phyloP scores from a whole-genome alignment of 495 filamentous ascomycete species.

The Physcia stellaris region DNA sequence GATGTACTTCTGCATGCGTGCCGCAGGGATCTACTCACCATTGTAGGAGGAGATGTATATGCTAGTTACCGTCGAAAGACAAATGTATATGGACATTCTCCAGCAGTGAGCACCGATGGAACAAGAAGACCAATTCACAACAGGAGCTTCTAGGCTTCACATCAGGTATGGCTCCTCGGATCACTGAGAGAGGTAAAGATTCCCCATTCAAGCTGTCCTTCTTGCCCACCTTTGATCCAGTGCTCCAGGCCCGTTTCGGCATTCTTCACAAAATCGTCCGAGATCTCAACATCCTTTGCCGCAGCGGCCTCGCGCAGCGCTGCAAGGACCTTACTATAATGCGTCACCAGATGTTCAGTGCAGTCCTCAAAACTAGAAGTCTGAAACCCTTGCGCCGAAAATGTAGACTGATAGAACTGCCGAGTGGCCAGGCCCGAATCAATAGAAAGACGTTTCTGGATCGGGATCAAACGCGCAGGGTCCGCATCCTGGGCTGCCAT shows the following conservation, averaged over 20 bases:
- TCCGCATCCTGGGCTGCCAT: conserved; percentile 6
- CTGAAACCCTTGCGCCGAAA: conserved; percentile 4
- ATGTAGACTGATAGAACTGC: conserved; percentile 5
- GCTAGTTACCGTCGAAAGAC: too few relatives aligned
- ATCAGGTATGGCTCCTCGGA: too few relatives aligned
- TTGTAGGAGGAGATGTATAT: too few relatives aligned
- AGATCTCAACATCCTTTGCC: conserved; percentile 2
- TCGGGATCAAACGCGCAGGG: background rate
- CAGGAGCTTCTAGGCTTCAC: too few relatives aligned
- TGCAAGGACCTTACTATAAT: conserved; percentile 9
- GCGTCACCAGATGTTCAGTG: conserved; percentile 8
- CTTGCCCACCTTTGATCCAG: conserved; percentile 6
- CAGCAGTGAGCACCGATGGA: too few relatives aligned
- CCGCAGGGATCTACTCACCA: too few relatives aligned
- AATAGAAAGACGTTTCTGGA: conserved; percentile 5
- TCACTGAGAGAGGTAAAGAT: too few relatives aligned
- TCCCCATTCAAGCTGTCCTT: conserved; percentile 7
- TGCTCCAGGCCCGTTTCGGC: conserved; percentile 1
- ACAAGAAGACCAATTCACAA: too few relatives aligned
- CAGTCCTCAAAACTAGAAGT: conserved; percentile 5
- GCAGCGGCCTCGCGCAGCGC: conserved; percentile 5
- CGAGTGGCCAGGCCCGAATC: conserved; percentile 3
- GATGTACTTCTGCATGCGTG: too few relatives aligned
- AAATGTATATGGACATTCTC: too few relatives aligned
- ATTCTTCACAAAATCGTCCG: conserved; percentile 1